Base-by-base conservation (phyloP, 192 early-diverging fungal genomes). In the Coemansia brasiliensis region DNA sequence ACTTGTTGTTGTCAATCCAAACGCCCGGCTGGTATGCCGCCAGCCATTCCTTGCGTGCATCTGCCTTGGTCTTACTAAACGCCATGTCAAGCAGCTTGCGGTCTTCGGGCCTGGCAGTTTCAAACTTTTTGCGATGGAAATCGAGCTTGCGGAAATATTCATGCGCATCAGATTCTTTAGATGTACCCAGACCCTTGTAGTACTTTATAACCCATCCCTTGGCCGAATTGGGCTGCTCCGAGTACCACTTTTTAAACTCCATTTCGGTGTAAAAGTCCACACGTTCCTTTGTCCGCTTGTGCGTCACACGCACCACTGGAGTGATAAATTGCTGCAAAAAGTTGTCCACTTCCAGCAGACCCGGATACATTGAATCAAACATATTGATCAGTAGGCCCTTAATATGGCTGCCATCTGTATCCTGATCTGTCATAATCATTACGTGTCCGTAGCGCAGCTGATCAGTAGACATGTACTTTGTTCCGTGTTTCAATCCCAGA, bases 341-440 rank as follows among this genome's bases (percentile, higher is more conserved):
- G 0, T 91, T 94, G 8, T 92, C 88, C 26, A 95, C 84, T 63
- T 92, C 86, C 55, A 99, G 75, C 39, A 99, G 78, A 2, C 86
- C 88, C 8, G 96, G 96, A 69, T 90, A 99, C 76, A 92, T 90
- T 45, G 92, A 87, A 76, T 97, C 95, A 27, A 99, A 82, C 55
- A 97, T 89, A 73, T 99, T 99, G 72, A 99, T 90, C 17, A 99
- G 84, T 5, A 99, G 83, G 17, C 95, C 95, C 72, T 98, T 98
- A 79, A 97, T 97, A 59, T 96, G 95, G 18, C 91, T 94, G 22
- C 94, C 94, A 61, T 96, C 94, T 52, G 94, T 88, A 83, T 95
- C 94, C 85, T 96, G 96, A 87, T 99, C 96, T 4, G 95, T 91
- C 96, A 99, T 99, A 52, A 97, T 94, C 87, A 99, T 96, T 11